Percentiles rank a stretch among this genome's conserved stretches.
phyloP scores from a whole-genome alignment of 1,284 basidiomycete genomes.

The Marasmius tenuissimus region DNA sequence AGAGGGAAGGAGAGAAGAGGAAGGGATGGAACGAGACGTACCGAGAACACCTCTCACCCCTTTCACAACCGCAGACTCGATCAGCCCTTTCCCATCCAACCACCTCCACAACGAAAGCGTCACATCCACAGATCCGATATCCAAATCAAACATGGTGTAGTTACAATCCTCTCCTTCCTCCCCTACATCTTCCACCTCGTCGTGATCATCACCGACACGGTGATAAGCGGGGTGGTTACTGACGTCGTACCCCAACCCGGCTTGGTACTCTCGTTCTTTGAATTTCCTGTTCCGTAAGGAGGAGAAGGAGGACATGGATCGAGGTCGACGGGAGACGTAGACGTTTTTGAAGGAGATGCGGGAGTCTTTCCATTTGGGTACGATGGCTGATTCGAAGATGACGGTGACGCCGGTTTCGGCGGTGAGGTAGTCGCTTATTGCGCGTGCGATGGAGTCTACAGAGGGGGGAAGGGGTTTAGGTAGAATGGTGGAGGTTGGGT shows the following conservation, averaged over 20 bases:
- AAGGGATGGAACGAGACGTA: constrained; percentile 33
- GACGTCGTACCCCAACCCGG: constrained; percentile 71
- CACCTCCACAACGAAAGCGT: constrained; percentile 91
- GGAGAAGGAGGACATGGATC: constrained; percentile 13
- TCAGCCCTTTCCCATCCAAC: constrained; percentile 94
- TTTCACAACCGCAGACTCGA: constrained; percentile 89
- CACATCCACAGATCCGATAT: constrained; percentile 94
- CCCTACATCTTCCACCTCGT: constrained; percentile 46
- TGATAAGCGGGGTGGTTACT: constrained; percentile 74
- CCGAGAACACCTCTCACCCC: constrained; percentile 94
- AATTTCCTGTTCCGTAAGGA: constrained; percentile 19
- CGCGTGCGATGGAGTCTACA: constrained; percentile 83
- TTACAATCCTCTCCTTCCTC: constrained; percentile 47
- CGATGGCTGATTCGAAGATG: constrained; percentile 96
- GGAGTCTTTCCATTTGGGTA: constrained; percentile 96
- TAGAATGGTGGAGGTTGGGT: neutral
- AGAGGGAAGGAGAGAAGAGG: neutral
- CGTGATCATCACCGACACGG: constrained; percentile 47
- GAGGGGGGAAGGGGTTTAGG: constrained; percentile 1
- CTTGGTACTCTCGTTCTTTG: constrained; percentile 46
- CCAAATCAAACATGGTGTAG: constrained; percentile 89
- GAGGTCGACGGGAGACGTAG: constrained; percentile 84
- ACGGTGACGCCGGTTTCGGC: constrained; percentile 92
- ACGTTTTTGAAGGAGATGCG: constrained; percentile 97
- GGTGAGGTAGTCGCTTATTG: constrained; percentile 92